A percentile compares a stretch with the other conserved stretches of the same genome.
Conservation (phyloP, 176 grass and related monocot species). For the Melocanna baccifera region DNA sequence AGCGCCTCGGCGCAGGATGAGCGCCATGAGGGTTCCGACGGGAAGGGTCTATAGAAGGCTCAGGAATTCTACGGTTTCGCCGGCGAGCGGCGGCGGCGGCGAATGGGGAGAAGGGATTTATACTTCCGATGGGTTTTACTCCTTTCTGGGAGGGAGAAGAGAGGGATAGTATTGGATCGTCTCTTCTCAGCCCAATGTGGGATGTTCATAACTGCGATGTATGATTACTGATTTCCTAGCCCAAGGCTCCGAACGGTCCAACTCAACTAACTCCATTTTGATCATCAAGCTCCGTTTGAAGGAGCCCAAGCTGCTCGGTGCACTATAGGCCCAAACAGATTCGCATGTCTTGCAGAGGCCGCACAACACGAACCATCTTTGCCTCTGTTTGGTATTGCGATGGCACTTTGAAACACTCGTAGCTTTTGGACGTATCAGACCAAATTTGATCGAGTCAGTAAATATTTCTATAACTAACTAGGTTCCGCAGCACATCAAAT, state of each 20-base stretch:
- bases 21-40: slow-evolving; percentile 20
- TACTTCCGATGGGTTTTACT: slow-evolving; percentile 14
- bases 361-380: too few relatives aligned
- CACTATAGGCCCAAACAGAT: too few relatives aligned
- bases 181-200: not conserved
- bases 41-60: slow-evolving; percentile 8
- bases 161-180: not conserved
- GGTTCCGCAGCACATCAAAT: too few relatives aligned
- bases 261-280: not conserved
- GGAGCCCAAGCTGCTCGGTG: not conserved
- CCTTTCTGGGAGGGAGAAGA: not conserved
- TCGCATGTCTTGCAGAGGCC: too few relatives aligned
- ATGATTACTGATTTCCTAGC: not conserved
- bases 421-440: too few relatives aligned
- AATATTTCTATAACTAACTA: too few relatives aligned
- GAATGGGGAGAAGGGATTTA: slow-evolving; percentile 19
- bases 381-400: too few relatives aligned
- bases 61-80: slow-evolving; percentile 12
- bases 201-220: not conserved
- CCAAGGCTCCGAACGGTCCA: not conserved
- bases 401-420: too few relatives aligned
- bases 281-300: not conserved
- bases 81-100: slow-evolving; percentile 1
- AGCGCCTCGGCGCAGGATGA: slow-evolving; percentile 40
- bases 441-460: too few relatives aligned